Conservation (phyloP, 1,284 basidiomycete genomes). For the Hemileia vastatrix region DNA sequence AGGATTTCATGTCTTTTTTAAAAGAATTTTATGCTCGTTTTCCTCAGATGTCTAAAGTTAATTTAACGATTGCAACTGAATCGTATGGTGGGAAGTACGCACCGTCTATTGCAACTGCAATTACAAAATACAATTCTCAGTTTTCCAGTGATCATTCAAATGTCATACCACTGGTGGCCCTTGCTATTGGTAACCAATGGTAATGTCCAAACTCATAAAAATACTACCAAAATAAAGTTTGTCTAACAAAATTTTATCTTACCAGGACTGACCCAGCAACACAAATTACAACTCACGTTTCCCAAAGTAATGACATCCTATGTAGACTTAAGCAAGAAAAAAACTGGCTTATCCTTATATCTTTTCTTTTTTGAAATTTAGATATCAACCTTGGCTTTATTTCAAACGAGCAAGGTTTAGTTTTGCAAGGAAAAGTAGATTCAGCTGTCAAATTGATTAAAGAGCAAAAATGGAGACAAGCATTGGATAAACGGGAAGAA, state of each 20-base stretch:
- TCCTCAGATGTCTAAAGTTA: not conserved
- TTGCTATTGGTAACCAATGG: constrained; percentile 7
- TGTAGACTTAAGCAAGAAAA: not conserved
- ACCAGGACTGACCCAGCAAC: constrained; percentile 1
- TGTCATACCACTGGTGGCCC: not conserved
- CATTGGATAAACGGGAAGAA: not conserved
- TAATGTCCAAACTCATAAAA: not conserved
- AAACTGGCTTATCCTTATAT: not conserved
- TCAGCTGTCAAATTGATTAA: not conserved
- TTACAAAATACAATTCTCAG: not conserved
- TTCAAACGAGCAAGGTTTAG: not conserved
- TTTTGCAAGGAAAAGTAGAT: not conserved
- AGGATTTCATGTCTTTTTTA: constrained; percentile 3
- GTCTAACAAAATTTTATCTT: not conserved
- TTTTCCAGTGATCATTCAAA: not conserved
- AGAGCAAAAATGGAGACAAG: not conserved
- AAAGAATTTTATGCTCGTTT: not conserved
- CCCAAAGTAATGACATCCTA: not conserved
- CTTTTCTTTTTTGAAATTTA: not conserved
- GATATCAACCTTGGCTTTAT: constrained; percentile 3
- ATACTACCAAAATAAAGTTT: not conserved
- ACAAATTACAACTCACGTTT: not conserved
- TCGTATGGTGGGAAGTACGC: constrained; percentile 5
- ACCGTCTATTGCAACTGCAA: not conserved
- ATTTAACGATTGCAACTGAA: constrained; percentile 1